Base-by-base conservation (phyloP, 2,329 filamentous ascomycete genomes). In the Paraphoma chrysanthemicola region DNA sequence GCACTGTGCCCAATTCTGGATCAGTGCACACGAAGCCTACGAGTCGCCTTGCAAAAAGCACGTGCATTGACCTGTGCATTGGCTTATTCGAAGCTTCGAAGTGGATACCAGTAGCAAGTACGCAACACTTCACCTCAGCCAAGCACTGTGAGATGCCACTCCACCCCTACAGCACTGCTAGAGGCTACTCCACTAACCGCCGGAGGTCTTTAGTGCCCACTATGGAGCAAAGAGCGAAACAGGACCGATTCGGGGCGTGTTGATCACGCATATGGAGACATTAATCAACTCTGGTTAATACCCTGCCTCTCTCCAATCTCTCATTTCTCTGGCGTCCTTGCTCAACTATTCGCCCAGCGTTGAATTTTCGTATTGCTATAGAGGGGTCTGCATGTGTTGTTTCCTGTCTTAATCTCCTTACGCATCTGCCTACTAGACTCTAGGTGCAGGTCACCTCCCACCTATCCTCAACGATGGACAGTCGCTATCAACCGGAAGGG, bases 391-490 rank as follows among this genome's bases (percentile, higher is more conserved):
- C 54, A 56, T 57, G 60, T 57, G 41, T 56, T 46, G 48, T 54
- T 45, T 52, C 44, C 16, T 58, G 55, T 50, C 33, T 56, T 53
- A 55, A 62, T 60, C 43, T 54, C 57, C 53, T 61, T 51, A 59
- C 56, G 57, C 58, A 59, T 53, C 60, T 61, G 36, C 62, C 67
- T 47, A 36, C 62, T 63, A 58, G 30, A 42, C 56, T 54, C 61
- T 58, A 59, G 67, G 71, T 74, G 70, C 71, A 71, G 70, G 70
- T 48, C 71, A 73, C 69, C 70, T 55, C 59, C 60, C 53, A 56
- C 51, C 28, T 23, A 23, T 31, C 50, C 57, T 53, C 62, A 59
- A 51, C 58, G 62, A 74, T 74, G 71, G 70, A 74, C 52, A 64
- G 64, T 57, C 66, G 64, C 51, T 73, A 66, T 48, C 67, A 71